Evolutionary conservation across 1,284 basidiomycete genomes (phyloP), one percentile per base, ranked within the genome.

Genomic region (Fomitopsis pinicola): DNA sequence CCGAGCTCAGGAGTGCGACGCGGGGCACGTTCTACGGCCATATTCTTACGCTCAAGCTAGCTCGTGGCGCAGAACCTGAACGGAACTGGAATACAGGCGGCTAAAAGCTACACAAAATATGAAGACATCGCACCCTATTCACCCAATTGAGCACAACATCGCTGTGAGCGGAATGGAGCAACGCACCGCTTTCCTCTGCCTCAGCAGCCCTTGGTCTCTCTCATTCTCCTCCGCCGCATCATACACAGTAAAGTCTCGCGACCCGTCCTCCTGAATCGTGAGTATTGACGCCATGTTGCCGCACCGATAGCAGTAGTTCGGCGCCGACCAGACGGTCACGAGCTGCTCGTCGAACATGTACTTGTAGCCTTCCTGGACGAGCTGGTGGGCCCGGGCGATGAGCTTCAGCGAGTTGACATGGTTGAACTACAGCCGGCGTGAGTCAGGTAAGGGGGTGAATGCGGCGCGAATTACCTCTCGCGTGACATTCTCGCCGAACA

Each of bases 281-380:
- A 90, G 75, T 65, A 94, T 91, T 44, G 85, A 87, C 0, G 92
- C 91, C 77, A 89, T 79, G 64, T 94, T 93, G 45, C 92, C 91
- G 70, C 86, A 88, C 33, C 93, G 83, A 71, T 95, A 95, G 72
- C 92, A 95, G 74, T 95, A 99, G 74, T 99, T 99, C 17, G 97
- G 97, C 33, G 97, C 97, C 1, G 88, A 92, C 97, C 97, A 99
- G 5, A 99, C 97, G 0, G 97, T 99, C 0, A 98, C 97, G 40
- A 99, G 89, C 60, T 88, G 81, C 63, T 92, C 86, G 72, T 97
- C 93, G 69, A 98, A 98, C 95, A 98, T 97, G 76, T 96, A 91
- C 76, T 98, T 98, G 81, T 91, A 97, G 0, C 97, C 97, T 76
- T 98, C 97, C 75, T 97, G 94, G 1, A 97, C 95, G 9, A 98